Evolutionary conservation across 495 filamentous ascomycete species (phyloP).

Genomic region (Staphylotrichum longicolle): DNA sequence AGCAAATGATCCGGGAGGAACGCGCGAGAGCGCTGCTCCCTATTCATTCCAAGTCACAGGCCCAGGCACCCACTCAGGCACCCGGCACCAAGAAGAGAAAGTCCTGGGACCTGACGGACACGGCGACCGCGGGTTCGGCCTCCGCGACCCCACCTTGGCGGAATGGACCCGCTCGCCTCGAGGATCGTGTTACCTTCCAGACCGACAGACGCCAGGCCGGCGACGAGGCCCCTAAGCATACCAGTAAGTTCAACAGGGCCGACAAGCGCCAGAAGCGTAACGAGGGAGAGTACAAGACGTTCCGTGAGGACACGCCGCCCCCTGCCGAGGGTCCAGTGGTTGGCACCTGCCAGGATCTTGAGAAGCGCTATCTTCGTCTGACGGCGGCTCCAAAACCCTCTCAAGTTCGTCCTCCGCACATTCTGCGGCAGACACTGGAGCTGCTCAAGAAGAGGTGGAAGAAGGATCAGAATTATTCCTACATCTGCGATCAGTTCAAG

Average conservation of each 20-base stretch:
- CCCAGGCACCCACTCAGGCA: neutral
- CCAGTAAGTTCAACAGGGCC: slow-evolving; percentile 83
- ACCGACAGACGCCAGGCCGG: slow-evolving; percentile 55
- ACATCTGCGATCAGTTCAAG: slow-evolving; percentile 99
- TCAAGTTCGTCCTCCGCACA: slow-evolving; percentile 76
- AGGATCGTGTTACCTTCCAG: slow-evolving; percentile 71
- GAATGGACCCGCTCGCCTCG: slow-evolving; percentile 62
- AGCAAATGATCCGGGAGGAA: slow-evolving; percentile 78
- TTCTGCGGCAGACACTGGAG: slow-evolving; percentile 81
- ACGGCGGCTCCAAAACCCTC: slow-evolving; percentile 84
- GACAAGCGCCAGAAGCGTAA: slow-evolving; percentile 89
- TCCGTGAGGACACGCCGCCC: slow-evolving; percentile 60
- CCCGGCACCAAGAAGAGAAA: slow-evolving; percentile 69
- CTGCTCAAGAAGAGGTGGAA: slow-evolving; percentile 92
- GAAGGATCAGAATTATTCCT: slow-evolving; percentile 87
- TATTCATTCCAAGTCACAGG: slow-evolving; percentile 14
- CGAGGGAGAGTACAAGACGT: slow-evolving; percentile 63
- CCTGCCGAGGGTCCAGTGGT: slow-evolving; percentile 74
- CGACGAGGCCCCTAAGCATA: slow-evolving; percentile 46
- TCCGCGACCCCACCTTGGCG: slow-evolving; percentile 65
- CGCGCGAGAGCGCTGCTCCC: slow-evolving; percentile 45
- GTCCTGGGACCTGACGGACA: slow-evolving; percentile 56
- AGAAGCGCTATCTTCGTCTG: slow-evolving; percentile 92
- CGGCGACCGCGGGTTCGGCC: neutral
- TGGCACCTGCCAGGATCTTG: slow-evolving; percentile 77